phyloP scores from a whole-genome alignment of 352 stramenopile species.

The Blastocystis hominis region DNA sequence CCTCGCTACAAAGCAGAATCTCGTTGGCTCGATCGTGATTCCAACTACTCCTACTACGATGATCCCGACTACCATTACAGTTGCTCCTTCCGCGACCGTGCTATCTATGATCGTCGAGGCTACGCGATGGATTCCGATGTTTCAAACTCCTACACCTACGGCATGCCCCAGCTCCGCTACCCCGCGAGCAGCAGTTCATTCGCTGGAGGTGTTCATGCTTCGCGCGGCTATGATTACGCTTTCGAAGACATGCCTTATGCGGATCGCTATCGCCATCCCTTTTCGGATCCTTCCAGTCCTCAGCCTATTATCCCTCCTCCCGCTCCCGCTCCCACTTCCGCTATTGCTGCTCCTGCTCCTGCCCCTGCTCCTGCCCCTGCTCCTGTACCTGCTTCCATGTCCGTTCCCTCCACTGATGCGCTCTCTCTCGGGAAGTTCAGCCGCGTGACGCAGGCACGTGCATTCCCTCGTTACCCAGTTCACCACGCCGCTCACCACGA shows the following conservation, averaged over 20 bases:
- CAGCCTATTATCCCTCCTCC: background rate
- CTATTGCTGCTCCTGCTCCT: background rate
- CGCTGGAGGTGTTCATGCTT: background rate
- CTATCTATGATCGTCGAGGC: background rate
- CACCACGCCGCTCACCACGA: background rate
- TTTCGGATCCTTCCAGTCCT: slow-evolving; percentile 17
- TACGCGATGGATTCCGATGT: background rate
- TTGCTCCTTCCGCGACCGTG: background rate
- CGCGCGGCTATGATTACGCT: background rate
- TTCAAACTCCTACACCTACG: slow-evolving; percentile 26
- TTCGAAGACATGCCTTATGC: background rate
- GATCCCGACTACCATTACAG: background rate
- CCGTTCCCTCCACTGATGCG: background rate
- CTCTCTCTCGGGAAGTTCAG: background rate
- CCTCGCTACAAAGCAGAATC: slow-evolving; percentile 33
- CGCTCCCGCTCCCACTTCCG: background rate
- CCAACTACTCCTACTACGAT: slow-evolving; percentile 11
- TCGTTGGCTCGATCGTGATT: slow-evolving; percentile 20
- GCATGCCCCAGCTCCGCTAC: background rate
- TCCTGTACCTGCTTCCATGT: background rate
- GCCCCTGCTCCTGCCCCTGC: background rate
- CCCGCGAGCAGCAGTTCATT: background rate
- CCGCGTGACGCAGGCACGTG: background rate
- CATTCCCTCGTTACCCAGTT: background rate
- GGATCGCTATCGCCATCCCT: background rate